Percentiles rank a stretch among this genome's conserved stretches.
These are phyloP conservation scores for Pugionium dolabratum DNA, from an alignment of 345 rosid genomes.

Conservation along the genomic window DNA sequence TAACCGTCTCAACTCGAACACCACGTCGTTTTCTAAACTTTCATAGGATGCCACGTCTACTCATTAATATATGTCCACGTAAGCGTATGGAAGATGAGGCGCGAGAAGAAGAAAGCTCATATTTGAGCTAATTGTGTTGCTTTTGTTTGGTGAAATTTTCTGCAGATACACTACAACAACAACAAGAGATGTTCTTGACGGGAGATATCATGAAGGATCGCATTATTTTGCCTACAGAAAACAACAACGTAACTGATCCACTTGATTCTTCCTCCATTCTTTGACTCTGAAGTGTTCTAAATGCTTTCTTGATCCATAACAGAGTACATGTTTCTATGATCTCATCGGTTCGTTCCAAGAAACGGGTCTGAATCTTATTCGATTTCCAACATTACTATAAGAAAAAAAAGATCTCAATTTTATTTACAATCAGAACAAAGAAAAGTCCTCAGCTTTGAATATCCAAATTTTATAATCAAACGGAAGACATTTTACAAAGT, in stretches of 20 bases:
- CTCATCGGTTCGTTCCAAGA: neutral
- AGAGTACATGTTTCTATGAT: conserved; percentile 18
- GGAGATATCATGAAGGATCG: conserved; percentile 80
- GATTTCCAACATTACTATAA: conserved; percentile 10
- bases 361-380: conserved; percentile 24
- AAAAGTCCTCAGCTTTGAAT: conserved; percentile 14
- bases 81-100: conserved; percentile 49
- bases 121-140: neutral
- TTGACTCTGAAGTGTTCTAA: conserved; percentile 5
- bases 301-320: conserved; percentile 10
- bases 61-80: conserved; percentile 12
- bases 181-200: conserved; percentile 74
- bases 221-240: conserved; percentile 61
- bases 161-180: conserved; percentile 59
- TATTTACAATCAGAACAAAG: conserved; percentile 29
- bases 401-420: conserved; percentile 1
- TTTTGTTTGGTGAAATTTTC: conserved; percentile 6
- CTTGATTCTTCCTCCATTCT: conserved; percentile 27
- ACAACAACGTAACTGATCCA: conserved; percentile 37
- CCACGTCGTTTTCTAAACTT: neutral
- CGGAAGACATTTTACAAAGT: conserved; percentile 50
- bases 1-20: conserved; percentile 8
- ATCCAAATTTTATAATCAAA: conserved; percentile 30
- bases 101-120: conserved; percentile 43
- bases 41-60: neutral